Conservation (phyloP, 306 rosid species). For the Pyrus communis region DNA sequence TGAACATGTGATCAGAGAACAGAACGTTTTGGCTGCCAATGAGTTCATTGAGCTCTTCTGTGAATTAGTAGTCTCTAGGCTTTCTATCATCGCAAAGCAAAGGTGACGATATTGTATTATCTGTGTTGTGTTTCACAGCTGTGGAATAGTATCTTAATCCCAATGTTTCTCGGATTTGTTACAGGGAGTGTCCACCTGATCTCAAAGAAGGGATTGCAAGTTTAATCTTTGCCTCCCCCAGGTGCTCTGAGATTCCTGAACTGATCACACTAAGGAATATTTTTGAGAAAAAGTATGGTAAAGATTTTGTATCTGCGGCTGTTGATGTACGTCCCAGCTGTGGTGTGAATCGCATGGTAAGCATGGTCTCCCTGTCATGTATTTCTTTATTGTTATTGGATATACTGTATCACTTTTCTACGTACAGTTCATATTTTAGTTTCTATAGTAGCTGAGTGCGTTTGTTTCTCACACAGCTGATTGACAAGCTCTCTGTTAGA, state of each 20-base stretch:
- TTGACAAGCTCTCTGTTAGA: conserved; percentile 95
- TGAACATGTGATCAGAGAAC: conserved; percentile 96
- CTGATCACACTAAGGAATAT: conserved; percentile 54
- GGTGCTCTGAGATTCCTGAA: conserved; percentile 97
- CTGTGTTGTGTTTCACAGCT: not conserved
- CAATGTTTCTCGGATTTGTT: conserved; percentile 19
- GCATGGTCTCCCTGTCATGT: not conserved
- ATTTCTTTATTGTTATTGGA: not conserved
- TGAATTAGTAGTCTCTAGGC: conserved; percentile 74
- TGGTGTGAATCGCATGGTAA: conserved; percentile 88
- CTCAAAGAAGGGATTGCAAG: conserved; percentile 94
- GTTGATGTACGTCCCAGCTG: conserved; percentile 77
- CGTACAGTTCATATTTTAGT: not conserved
- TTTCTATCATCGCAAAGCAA: conserved; percentile 79
- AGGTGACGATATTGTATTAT: conserved; percentile 32
- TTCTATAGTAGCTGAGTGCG: not conserved
- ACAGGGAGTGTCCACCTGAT: conserved; percentile 93
- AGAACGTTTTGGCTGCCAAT: conserved; percentile 86
- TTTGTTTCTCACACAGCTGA: conserved; percentile 48
- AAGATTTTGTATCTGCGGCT: conserved; percentile 89
- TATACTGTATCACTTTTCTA: not conserved
- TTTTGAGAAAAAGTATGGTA: conserved; percentile 93
- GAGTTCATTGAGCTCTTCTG: conserved; percentile 92
- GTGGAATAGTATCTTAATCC: conserved; percentile 1
- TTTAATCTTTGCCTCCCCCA: conserved; percentile 79